Percentiles rank a stretch among this genome's conserved stretches.
Evolutionary conservation across 2,329 filamentous ascomycete genomes (phyloP).

Genomic region (Thermomyces lanuginosus): DNA sequence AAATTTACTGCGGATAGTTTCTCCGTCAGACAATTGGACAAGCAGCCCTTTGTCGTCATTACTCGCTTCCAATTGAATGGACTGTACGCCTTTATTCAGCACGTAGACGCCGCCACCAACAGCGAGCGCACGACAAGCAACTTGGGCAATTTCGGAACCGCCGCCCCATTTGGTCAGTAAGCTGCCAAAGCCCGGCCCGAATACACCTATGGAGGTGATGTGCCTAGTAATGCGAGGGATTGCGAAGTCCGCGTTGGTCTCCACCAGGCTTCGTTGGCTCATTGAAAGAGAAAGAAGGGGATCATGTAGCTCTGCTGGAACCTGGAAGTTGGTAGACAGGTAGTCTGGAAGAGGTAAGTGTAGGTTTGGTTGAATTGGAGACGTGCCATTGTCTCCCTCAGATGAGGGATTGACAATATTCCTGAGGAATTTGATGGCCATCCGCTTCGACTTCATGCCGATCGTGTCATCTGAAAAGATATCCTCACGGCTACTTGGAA

Average conservation of each 20-base stretch:
- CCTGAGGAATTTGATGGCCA: slow-evolving; percentile 84
- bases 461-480: slow-evolving; percentile 67
- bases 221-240: slow-evolving; percentile 62
- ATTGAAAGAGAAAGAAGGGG: slow-evolving; percentile 56
- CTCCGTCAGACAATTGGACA: slow-evolving; percentile 21
- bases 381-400: slow-evolving; percentile 42
- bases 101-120: slow-evolving; percentile 88
- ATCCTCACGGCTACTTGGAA: slow-evolving; percentile 82
- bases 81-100: slow-evolving; percentile 51
- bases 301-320: slow-evolving; percentile 51
- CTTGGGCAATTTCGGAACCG: slow-evolving; percentile 73
- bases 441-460: slow-evolving; percentile 63
- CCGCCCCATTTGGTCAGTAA: slow-evolving; percentile 90
- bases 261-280: slow-evolving; percentile 40
- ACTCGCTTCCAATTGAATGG: slow-evolving; percentile 9
- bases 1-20: slow-evolving; percentile 20
- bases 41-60: slow-evolving; percentile 11
- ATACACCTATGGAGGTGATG: slow-evolving; percentile 68
- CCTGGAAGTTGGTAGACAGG: slow-evolving; percentile 40
- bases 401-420: slow-evolving; percentile 50
- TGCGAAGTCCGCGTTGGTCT: slow-evolving; percentile 49
- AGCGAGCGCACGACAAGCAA: slow-evolving; percentile 74
- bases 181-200: slow-evolving; percentile 77
- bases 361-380: slow-evolving; percentile 39
- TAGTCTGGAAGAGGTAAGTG: slow-evolving; percentile 33